phyloP scores from a whole-genome alignment of 495 filamentous ascomycete species.

The Terfezia claveryi region DNA sequence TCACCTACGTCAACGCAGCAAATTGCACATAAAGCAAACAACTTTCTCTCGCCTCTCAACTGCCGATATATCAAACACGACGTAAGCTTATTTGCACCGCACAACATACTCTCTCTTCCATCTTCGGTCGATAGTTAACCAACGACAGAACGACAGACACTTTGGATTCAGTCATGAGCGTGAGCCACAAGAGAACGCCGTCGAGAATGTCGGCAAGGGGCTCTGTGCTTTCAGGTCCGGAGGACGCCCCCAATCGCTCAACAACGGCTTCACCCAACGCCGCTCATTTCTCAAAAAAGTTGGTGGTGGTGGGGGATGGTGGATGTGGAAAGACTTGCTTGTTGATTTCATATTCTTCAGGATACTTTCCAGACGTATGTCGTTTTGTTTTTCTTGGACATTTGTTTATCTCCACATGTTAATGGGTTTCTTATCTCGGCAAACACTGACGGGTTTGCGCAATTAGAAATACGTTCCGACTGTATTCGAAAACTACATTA shows the following conservation, averaged over 20 bases:
- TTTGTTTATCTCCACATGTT: too few species aligned
- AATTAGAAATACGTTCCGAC: constrained; percentile 95
- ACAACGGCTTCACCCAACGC: constrained; percentile 30
- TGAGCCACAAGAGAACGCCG: neutral
- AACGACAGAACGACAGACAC: too few species aligned
- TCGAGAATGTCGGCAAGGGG: neutral
- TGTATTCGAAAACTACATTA: constrained; percentile 99
- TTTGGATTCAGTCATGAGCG: neutral
- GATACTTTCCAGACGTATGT: constrained; percentile 87
- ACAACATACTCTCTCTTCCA: too few species aligned
- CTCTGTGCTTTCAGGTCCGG: neutral
- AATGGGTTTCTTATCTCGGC: constrained; percentile 10
- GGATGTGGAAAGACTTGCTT: constrained; percentile 98
- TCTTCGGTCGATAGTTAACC: too few species aligned
- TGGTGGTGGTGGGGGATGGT: constrained; percentile 93
- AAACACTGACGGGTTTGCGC: constrained; percentile 2
- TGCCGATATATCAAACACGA: too few species aligned
- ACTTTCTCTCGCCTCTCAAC: too few species aligned
- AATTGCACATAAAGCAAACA: too few species aligned
- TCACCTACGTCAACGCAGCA: too few species aligned
- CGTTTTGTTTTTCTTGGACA: neutral
- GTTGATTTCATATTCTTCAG: constrained; percentile 92
- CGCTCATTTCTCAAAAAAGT: constrained; percentile 90
- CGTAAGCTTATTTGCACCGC: too few species aligned
- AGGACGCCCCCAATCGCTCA: neutral